These are phyloP conservation scores for Suillus subalutaceus DNA, from an alignment of 768 basidiomycete genomes.

Conservation along the genomic window DNA sequence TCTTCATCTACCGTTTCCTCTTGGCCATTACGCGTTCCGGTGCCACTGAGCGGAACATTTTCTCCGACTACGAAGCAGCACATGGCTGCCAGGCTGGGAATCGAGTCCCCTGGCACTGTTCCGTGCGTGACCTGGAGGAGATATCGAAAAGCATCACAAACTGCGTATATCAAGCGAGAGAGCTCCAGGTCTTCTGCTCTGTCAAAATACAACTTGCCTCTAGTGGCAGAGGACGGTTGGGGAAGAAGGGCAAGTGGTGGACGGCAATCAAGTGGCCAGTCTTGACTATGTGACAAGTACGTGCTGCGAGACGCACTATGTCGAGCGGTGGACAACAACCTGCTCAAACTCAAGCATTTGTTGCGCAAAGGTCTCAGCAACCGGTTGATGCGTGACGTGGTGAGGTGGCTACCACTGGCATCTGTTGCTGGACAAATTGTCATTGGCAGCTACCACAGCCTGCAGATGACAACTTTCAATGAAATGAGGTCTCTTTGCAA, in stretches of 20 bases:
- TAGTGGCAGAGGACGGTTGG: constrained; percentile 36
- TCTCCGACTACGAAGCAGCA: constrained; percentile 53
- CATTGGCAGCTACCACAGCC: constrained; percentile 1
- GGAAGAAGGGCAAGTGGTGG: constrained; percentile 43
- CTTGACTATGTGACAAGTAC: constrained; percentile 18
- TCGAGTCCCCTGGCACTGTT: constrained; percentile 18
- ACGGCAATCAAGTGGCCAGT: constrained; percentile 22
- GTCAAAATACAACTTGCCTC: constrained; percentile 36
- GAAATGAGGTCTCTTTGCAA: background rate
- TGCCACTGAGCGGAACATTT: constrained; percentile 38
- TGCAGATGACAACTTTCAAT: background rate
- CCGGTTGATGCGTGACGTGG: constrained; percentile 45
- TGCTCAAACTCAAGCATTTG: constrained; percentile 42
- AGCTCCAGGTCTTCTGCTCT: constrained; percentile 43
- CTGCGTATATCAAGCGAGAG: constrained; percentile 51
- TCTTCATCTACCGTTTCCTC: constrained; percentile 29
- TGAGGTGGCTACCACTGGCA: constrained; percentile 34
- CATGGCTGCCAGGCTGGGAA: constrained; percentile 46
- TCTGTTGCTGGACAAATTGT: constrained; percentile 7
- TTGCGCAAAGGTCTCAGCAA: constrained; percentile 50
- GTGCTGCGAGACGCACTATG: constrained; percentile 13
- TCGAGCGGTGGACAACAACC: constrained; percentile 5
- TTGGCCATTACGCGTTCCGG: constrained; percentile 20
- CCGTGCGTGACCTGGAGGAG: constrained; percentile 43
- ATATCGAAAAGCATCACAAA: constrained; percentile 59